Conservation (phyloP, 805 yeast species). For the Jamesozyma lodderae region DNA sequence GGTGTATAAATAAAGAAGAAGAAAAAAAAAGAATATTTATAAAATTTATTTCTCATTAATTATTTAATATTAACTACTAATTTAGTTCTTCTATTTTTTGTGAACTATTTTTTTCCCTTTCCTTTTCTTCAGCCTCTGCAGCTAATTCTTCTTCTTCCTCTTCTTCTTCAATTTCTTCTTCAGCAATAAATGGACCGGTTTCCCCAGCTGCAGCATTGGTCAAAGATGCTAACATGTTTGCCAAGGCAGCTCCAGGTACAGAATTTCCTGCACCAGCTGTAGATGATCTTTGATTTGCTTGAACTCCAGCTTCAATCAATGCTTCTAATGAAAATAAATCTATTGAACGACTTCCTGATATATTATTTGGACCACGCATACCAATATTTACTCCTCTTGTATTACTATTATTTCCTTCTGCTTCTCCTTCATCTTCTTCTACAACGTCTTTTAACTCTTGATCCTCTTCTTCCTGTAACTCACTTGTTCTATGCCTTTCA, state of each 20-base stretch:
- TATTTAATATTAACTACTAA: too few relatives aligned
- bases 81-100: neutral
- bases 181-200: conserved; percentile 11
- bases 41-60: neutral
- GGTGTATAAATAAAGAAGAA: conserved; percentile 8
- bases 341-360: neutral
- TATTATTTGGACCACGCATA: neutral
- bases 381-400: too few relatives aligned
- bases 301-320: conserved; percentile 17
- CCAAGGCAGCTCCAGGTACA: conserved; percentile 50
- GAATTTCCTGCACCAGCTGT: conserved; percentile 39
- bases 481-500: conserved; percentile 5
- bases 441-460: neutral
- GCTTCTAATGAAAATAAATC: conserved; percentile 13
- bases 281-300: conserved; percentile 31
- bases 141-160: conserved; percentile 9
- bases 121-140: conserved; percentile 21
- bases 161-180: conserved; percentile 5
- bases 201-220: conserved; percentile 32
- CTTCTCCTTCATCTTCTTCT: neutral
- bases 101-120: neutral
- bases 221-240: conserved; percentile 48
- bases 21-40: too few relatives aligned
- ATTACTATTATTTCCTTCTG: neutral
- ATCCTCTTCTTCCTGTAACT: neutral